These are phyloP conservation scores for Heimioporus sp. DNA, from an alignment of 768 basidiomycete genomes.

Conservation along the genomic window DNA sequence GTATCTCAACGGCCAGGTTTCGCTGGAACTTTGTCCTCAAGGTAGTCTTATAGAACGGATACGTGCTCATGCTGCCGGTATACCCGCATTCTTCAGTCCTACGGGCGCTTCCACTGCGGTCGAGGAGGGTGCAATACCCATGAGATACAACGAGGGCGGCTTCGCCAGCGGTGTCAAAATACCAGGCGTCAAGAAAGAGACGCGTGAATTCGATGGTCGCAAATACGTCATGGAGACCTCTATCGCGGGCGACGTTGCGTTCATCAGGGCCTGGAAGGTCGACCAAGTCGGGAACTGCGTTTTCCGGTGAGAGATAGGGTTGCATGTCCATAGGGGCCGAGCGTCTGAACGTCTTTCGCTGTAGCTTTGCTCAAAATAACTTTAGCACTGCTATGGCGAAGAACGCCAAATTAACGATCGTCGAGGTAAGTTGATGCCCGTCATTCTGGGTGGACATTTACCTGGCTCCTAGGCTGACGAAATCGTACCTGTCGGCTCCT, in stretches of 20 bases:
- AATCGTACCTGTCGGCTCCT: slow-evolving; percentile 79
- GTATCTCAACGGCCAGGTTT: slow-evolving; percentile 79
- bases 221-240: slow-evolving; percentile 81
- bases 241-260: slow-evolving; percentile 77
- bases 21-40: slow-evolving; percentile 88
- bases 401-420: slow-evolving; percentile 85
- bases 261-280: slow-evolving; percentile 89
- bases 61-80: slow-evolving; percentile 86
- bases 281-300: slow-evolving; percentile 90
- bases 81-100: slow-evolving; percentile 92
- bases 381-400: slow-evolving; percentile 87
- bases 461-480: slow-evolving; percentile 64
- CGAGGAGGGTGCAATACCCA: slow-evolving; percentile 75
- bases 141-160: slow-evolving; percentile 78
- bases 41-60: slow-evolving; percentile 88
- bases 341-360: background rate
- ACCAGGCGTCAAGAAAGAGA: slow-evolving; percentile 74
- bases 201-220: slow-evolving; percentile 73
- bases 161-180: slow-evolving; percentile 66
- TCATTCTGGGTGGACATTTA: slow-evolving; percentile 1
- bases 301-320: slow-evolving; percentile 59
- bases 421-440: slow-evolving; percentile 56
- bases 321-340: background rate
- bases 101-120: slow-evolving; percentile 86
- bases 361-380: slow-evolving; percentile 83